Percentiles rank a stretch among this genome's conserved stretches.
Evolutionary conservation across 169 alveolate species (phyloP).

Genomic region (Plasmodium yoelii): DNA sequence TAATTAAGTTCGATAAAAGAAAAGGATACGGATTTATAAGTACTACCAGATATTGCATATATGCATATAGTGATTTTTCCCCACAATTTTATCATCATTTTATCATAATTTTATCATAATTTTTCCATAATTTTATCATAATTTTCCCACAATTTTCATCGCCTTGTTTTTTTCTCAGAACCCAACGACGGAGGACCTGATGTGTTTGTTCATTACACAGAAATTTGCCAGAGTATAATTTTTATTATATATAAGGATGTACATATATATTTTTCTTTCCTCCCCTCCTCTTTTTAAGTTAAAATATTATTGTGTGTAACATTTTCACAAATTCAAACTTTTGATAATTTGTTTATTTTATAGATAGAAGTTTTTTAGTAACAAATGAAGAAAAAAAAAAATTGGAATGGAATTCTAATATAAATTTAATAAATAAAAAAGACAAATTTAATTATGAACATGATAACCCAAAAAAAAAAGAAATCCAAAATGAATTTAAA

Average conservation of each 20-base stretch:
- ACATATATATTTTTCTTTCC: neutral
- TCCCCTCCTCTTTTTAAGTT: too few species aligned
- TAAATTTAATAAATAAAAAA: constrained; percentile 10
- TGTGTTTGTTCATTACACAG: constrained; percentile 57
- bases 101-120: constrained; percentile 1
- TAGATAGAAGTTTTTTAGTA: constrained; percentile 37
- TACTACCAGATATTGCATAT: neutral
- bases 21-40: constrained; percentile 74
- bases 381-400: constrained; percentile 51
- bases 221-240: constrained; percentile 39
- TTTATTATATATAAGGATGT: neutral
- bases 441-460: constrained; percentile 19
- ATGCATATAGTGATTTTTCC: neutral
- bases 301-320: neutral
- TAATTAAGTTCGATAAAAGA: constrained; percentile 31
- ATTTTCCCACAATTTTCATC: neutral
- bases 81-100: neutral
- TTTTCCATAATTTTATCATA: neutral
- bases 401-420: constrained; percentile 29
- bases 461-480: constrained; percentile 12
- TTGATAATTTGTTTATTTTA: neutral
- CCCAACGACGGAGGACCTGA: constrained; percentile 74
- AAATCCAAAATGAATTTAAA: constrained; percentile 51
- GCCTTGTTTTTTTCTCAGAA: constrained; percentile 7
- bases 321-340: too few species aligned